phyloP scores from a whole-genome alignment of 805 yeast genomes.

The Barnettozyma siamensis region DNA sequence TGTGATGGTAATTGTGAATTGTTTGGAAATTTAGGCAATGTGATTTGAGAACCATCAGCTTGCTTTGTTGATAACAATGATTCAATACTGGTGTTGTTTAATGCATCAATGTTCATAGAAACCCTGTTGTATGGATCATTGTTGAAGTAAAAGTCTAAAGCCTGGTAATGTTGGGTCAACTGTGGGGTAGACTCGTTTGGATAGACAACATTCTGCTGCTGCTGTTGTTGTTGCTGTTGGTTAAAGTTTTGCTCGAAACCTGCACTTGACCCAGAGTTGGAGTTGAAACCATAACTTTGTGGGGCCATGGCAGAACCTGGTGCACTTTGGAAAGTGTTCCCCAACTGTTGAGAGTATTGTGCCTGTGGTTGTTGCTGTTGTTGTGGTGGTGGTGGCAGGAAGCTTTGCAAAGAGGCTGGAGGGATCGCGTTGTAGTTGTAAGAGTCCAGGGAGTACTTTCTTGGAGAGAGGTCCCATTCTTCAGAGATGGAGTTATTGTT shows the following conservation, averaged over 20 bases:
- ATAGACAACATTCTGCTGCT: conserved; percentile 1
- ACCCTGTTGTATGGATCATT: conserved; percentile 21
- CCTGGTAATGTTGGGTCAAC: conserved; percentile 15
- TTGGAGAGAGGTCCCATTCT: conserved; percentile 7
- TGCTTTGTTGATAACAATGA: conserved; percentile 10
- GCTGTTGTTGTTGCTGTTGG: conserved; percentile 1
- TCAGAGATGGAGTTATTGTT: conserved; percentile 6
- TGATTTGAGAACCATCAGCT: conserved; percentile 6
- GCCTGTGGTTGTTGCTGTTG: conserved; percentile 6
- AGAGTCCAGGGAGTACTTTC: conserved; percentile 17
- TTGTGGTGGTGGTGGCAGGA: conserved; percentile 8
- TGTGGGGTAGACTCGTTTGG: conserved; percentile 15
- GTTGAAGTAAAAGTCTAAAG: conserved; percentile 21
- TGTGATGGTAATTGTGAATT: conserved; percentile 21
- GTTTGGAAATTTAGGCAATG: conserved; percentile 19
- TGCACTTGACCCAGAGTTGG: neutral
- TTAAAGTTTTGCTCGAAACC: no score
- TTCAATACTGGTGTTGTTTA: conserved; percentile 7
- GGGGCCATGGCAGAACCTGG: neutral
- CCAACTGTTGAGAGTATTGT: neutral
- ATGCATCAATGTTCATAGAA: conserved; percentile 13
- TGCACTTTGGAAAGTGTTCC: no score
- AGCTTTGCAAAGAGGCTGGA: neutral
- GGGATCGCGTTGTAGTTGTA: neutral
- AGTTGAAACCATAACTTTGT: neutral